Evolutionary conservation across 768 basidiomycete species (phyloP).

Genomic region (Leucosporidium yakuticum): DNA sequence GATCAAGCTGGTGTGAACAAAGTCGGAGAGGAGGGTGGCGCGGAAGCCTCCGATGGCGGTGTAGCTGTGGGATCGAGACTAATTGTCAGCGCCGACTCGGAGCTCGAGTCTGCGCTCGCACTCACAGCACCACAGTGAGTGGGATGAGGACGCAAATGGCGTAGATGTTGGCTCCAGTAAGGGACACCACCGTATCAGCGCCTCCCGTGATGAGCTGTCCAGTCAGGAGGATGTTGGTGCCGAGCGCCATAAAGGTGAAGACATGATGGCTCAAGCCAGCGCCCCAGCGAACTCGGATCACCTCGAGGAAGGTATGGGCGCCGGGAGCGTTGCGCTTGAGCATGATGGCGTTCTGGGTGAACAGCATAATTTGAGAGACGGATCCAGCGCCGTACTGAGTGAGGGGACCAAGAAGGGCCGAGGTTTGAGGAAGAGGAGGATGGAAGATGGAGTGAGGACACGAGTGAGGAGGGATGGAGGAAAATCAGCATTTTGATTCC

Average conservation of each 20-base stretch:
- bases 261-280: conserved; percentile 30
- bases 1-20: conserved; percentile 48
- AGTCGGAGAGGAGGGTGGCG: conserved; percentile 46
- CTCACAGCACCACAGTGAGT: conserved; percentile 44
- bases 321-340: conserved; percentile 59
- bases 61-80: conserved; percentile 38
- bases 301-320: conserved; percentile 58
- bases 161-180: conserved; percentile 50
- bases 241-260: conserved; percentile 45
- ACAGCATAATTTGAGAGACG: conserved; percentile 49
- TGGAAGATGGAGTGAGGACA: not conserved
- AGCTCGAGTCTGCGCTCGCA: no score
- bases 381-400: not conserved
- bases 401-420: no score
- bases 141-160: conserved; percentile 52
- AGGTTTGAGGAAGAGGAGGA: no score
- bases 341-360: conserved; percentile 46
- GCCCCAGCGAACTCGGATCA: conserved; percentile 46
- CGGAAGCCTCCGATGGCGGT: conserved; percentile 40
- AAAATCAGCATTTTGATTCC: no score
- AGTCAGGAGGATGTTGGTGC: conserved; percentile 41
- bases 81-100: no score
- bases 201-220: conserved; percentile 33
- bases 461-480: not conserved
- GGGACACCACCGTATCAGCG: conserved; percentile 49